A percentile compares a stretch with the other conserved stretches of the same genome.
phyloP scores from a whole-genome alignment of 1,139 yeast genomes.

The Yamadazyma conglobata region DNA sequence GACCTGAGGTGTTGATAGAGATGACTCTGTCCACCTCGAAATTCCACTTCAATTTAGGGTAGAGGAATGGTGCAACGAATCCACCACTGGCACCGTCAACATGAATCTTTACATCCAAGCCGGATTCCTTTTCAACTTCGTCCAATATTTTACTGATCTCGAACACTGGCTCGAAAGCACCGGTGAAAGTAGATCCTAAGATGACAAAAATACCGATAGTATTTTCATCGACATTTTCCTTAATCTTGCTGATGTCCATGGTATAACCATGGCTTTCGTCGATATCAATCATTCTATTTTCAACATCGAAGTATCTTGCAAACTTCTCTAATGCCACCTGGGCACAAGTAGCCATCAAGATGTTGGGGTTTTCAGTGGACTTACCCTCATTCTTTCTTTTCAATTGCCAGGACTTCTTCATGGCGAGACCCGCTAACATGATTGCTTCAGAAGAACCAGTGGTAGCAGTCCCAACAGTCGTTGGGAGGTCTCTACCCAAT shows the following conservation, averaged over 20 bases:
- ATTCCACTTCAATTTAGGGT: conserved; percentile 80
- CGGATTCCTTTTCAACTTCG: conserved; percentile 64
- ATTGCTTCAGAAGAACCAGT: conserved; percentile 95
- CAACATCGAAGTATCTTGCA: conserved; percentile 91
- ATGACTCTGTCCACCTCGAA: conserved; percentile 72
- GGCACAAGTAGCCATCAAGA: conserved; percentile 91
- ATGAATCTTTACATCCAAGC: conserved; percentile 73
- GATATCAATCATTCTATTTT: conserved; percentile 71
- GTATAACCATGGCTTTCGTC: conserved; percentile 57
- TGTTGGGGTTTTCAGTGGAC: conserved; percentile 67
- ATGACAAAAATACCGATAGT: conserved; percentile 91
- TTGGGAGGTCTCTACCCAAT: conserved; percentile 26
- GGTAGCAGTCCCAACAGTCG: conserved; percentile 82
- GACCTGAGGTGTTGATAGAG: conserved; percentile 90
- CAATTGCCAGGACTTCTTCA: conserved; percentile 86
- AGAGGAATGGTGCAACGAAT: conserved; percentile 78
- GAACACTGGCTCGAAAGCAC: conserved; percentile 80
- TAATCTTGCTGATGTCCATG: conserved; percentile 57
- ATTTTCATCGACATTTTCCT: conserved; percentile 75
- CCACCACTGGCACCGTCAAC: conserved; percentile 96
- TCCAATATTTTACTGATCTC: conserved; percentile 60
- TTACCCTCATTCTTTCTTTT: conserved; percentile 58
- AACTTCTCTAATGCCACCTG: conserved; percentile 94
- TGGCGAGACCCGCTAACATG: conserved; percentile 88
- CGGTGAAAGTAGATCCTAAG: conserved; percentile 89